phyloP scores from a whole-genome alignment of 352 stramenopile genomes.

The Blastocystis sp. region DNA sequence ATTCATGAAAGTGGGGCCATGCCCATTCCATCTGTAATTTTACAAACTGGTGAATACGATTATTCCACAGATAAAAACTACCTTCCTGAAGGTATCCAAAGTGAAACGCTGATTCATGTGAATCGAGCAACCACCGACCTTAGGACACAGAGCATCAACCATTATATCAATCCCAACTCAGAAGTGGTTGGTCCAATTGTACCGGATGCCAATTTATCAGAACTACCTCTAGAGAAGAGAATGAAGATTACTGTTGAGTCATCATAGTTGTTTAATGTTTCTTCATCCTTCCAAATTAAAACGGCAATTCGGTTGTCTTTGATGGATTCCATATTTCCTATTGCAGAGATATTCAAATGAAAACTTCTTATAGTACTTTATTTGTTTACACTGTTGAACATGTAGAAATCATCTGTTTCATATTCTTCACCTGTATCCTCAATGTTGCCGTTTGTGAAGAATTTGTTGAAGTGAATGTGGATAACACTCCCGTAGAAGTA shows the following conservation, averaged over 20 bases:
- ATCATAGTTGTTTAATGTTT: neutral
- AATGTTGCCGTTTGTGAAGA: constrained; percentile 11
- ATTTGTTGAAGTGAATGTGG: neutral
- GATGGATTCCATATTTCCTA: neutral
- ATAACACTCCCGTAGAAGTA: neutral
- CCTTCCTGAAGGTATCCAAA: neutral
- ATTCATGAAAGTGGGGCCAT: constrained; percentile 72
- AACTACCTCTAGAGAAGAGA: constrained; percentile 41
- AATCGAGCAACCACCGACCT: neutral
- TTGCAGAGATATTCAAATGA: constrained; percentile 17
- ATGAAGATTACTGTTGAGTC: neutral
- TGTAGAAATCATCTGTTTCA: neutral
- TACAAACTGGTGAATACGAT: neutral
- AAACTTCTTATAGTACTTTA: constrained; percentile 7
- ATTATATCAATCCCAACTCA: neutral
- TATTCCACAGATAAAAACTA: neutral
- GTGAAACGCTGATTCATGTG: neutral
- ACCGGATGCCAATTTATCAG: neutral
- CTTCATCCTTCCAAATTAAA: neutral
- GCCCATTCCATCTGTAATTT: constrained; percentile 69
- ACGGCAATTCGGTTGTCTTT: neutral
- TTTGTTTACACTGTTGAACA: neutral
- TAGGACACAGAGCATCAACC: neutral
- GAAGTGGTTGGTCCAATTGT: neutral
- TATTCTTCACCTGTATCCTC: neutral